Percentiles rank a stretch among this genome's conserved stretches.
phyloP scores from a whole-genome alignment of 148 eudicot genomes.

The Salicornia ramosissima region DNA sequence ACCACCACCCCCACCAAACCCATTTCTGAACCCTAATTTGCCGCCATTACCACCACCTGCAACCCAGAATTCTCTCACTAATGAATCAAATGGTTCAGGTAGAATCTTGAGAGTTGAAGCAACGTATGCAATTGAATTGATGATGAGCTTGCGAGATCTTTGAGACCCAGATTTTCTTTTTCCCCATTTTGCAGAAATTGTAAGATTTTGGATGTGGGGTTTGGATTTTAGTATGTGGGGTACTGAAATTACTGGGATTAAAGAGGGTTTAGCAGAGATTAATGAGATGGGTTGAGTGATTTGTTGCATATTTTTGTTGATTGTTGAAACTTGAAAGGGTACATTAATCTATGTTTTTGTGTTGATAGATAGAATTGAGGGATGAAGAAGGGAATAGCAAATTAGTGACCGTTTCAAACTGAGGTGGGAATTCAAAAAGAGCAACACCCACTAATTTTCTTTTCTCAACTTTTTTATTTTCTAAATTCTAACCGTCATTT shows the following conservation, averaged over 20 bases:
- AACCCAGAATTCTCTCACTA: constrained; percentile 36
- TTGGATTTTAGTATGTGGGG: constrained; percentile 19
- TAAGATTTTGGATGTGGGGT: constrained; percentile 30
- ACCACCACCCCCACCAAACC: constrained; percentile 49
- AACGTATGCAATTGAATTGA: constrained; percentile 41
- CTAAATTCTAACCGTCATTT: no score
- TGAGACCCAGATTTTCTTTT: constrained; percentile 42
- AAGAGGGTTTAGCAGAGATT: constrained; percentile 15
- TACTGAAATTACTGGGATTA: constrained; percentile 2
- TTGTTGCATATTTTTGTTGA: constrained; percentile 15
- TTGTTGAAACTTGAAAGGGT: neutral
- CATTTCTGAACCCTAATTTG: constrained; percentile 32
- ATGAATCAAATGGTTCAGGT: constrained; percentile 59
- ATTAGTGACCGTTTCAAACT: constrained; percentile 23
- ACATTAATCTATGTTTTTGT: neutral
- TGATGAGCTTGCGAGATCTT: constrained; percentile 31
- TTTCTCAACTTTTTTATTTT: no score
- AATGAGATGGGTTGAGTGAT: constrained; percentile 10
- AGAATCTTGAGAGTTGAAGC: constrained; percentile 52
- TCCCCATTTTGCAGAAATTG: constrained; percentile 38
- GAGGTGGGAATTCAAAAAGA: constrained; percentile 7
- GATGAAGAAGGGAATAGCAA: neutral
- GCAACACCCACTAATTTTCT: no score
- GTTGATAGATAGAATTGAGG: neutral
- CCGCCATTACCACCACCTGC: constrained; percentile 54